Percentiles rank a stretch among this genome's conserved stretches.
These are phyloP conservation scores for Incumbomyces lentus DNA, from an alignment of 2,329 filamentous ascomycete genomes.

Conservation along the genomic window DNA sequence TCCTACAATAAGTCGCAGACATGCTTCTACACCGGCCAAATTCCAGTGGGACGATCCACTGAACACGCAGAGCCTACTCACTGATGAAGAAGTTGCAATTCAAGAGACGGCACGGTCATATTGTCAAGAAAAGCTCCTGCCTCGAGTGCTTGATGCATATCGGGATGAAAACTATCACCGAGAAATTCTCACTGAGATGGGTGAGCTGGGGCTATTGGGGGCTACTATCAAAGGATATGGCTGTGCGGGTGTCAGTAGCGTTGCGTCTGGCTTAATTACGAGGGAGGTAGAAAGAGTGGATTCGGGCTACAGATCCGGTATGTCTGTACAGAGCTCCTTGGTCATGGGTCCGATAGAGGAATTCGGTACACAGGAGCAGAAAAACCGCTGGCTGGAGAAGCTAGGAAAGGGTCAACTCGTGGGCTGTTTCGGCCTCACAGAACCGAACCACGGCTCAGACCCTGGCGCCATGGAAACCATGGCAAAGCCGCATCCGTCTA, in stretches of 20 bases:
- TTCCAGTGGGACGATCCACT: slow-evolving; percentile 95
- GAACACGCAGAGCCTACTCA: slow-evolving; percentile 61
- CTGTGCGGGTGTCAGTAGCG: slow-evolving; percentile 77
- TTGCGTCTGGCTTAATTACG: slow-evolving; percentile 82
- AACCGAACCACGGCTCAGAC: slow-evolving; percentile 87
- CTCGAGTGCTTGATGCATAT: slow-evolving; percentile 78
- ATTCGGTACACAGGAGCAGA: slow-evolving; percentile 76
- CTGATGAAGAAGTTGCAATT: slow-evolving; percentile 84
- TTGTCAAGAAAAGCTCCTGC: slow-evolving; percentile 79
- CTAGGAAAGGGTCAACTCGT: slow-evolving; percentile 75
- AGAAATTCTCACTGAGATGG: slow-evolving; percentile 83
- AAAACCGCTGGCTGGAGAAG: slow-evolving; percentile 68
- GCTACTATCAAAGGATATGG: slow-evolving; percentile 79
- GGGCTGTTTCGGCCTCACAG: slow-evolving; percentile 80
- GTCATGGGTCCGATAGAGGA: slow-evolving; percentile 88
- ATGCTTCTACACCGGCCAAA: slow-evolving; percentile 22
- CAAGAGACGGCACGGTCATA: slow-evolving; percentile 85
- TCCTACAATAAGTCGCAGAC: slow-evolving; percentile 8
- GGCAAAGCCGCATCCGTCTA: slow-evolving; percentile 73
- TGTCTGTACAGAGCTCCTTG: slow-evolving; percentile 89
- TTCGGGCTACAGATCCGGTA: slow-evolving; percentile 81
- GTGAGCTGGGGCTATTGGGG: slow-evolving; percentile 77
- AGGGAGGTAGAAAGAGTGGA: slow-evolving; percentile 84
- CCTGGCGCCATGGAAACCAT: slow-evolving; percentile 83
- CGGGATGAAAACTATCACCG: slow-evolving; percentile 78